Evolutionary conservation across 2,329 filamentous ascomycete species (phyloP).

Genomic region (Pyricularia grisea): DNA sequence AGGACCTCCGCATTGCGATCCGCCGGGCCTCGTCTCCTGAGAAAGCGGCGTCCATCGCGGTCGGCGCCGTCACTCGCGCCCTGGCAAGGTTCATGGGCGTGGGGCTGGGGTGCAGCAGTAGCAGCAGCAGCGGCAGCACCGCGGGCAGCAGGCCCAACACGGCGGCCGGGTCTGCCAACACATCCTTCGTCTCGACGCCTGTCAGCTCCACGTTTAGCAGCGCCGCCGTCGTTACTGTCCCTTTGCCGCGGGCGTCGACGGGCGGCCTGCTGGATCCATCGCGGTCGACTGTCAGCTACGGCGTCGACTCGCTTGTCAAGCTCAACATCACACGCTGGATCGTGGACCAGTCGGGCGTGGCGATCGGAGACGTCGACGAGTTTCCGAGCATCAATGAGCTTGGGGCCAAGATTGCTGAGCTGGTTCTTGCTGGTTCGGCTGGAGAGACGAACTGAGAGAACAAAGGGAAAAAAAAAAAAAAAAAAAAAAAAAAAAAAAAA

Average conservation of each 20-base stretch:
- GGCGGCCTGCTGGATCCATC: background rate
- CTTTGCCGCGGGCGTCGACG: background rate
- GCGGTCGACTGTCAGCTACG: conserved; percentile 9
- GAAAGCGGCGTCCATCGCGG: conserved; percentile 3
- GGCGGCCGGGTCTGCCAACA: background rate
- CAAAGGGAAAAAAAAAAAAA: background rate
- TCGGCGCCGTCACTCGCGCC: conserved; percentile 9
- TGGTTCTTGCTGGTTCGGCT: background rate
- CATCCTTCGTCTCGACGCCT: background rate
- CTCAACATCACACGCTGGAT: conserved; percentile 15
- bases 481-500: background rate
- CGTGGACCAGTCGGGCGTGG: conserved; percentile 11
- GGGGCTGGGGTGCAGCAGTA: background rate
- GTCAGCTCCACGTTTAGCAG: background rate
- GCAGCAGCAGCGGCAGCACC: background rate
- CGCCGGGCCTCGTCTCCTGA: background rate
- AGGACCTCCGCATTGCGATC: conserved; percentile 6
- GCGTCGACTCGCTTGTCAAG: conserved; percentile 15
- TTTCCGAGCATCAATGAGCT: conserved; percentile 11
- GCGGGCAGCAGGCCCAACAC: background rate
- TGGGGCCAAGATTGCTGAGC: conserved; percentile 7
- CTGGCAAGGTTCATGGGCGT: conserved; percentile 13
- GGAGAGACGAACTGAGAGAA: background rate
- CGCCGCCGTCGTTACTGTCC: background rate
- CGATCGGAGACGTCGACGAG: conserved; percentile 12